phyloP scores from a whole-genome alignment of 257 asterid species.

The Solanum corneliomulleri region DNA sequence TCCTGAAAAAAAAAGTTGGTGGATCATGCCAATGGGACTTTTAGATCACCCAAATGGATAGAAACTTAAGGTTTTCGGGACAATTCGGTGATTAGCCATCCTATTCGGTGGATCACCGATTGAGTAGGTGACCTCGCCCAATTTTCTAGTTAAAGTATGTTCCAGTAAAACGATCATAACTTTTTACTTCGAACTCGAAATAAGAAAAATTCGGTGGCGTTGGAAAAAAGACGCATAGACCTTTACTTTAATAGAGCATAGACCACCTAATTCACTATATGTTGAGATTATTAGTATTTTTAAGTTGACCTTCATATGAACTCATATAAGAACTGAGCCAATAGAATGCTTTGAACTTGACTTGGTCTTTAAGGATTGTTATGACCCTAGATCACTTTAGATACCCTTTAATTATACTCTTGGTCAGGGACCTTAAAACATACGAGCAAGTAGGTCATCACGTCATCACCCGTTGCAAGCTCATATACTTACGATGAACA shows the following conservation, averaged over 20 bases:
- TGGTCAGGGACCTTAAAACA: neutral
- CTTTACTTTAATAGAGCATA: neutral
- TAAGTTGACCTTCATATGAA: neutral
- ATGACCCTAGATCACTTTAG: neutral
- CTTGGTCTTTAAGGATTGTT: neutral
- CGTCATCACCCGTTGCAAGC: neutral
- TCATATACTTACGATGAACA: neutral
- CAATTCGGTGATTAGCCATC: too few relatives aligned
- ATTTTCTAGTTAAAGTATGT: neutral
- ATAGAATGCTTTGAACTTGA: neutral
- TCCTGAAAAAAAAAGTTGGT: neutral
- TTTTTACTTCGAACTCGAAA: too few relatives aligned
- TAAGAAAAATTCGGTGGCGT: neutral
- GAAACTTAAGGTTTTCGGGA: neutral
- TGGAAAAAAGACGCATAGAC: neutral
- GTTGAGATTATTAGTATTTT: neutral
- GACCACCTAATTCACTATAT: neutral
- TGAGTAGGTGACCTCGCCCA: neutral
- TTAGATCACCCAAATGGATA: neutral
- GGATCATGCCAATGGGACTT: neutral
- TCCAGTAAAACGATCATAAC: too few relatives aligned
- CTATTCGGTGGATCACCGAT: too few relatives aligned
- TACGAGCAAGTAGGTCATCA: neutral
- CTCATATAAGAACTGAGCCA: neutral
- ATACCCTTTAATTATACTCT: neutral